Conservation (phyloP, 208 protist species). For the Acanthamoeba healyi region DNA sequence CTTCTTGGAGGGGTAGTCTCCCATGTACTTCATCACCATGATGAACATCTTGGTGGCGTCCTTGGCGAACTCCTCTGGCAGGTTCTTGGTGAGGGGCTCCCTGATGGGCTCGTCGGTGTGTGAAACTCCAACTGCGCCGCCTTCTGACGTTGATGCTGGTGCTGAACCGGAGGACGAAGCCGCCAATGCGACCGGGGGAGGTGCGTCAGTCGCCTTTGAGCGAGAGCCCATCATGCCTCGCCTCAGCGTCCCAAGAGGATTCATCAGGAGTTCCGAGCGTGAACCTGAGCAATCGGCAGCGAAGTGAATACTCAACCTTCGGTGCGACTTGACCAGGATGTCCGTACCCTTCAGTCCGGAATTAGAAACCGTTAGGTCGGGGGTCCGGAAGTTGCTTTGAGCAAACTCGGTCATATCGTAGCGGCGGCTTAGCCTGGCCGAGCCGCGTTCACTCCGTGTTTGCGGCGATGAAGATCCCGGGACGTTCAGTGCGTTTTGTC, state of each 20-base stretch:
- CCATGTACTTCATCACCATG: constrained; percentile 74
- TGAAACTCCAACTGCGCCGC: not conserved
- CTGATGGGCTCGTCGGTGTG: not conserved
- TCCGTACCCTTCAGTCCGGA: too few species aligned
- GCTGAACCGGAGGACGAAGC: not conserved
- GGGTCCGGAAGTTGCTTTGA: not conserved
- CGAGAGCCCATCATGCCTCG: constrained; percentile 11
- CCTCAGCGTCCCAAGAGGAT: not conserved
- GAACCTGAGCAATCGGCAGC: too few species aligned
- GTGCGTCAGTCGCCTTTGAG: not conserved
- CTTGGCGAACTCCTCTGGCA: constrained; percentile 11
- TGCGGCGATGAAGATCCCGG: not conserved
- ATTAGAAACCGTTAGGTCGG: too few species aligned
- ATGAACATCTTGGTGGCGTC: constrained; percentile 22
- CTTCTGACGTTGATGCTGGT: not conserved
- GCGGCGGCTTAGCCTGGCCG: not conserved
- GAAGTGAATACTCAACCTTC: too few species aligned
- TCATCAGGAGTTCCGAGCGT: not conserved
- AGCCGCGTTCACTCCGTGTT: not conserved
- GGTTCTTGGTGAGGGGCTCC: not conserved
- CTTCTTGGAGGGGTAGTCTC: constrained; percentile 60
- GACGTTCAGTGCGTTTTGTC: not conserved
- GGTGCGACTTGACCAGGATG: too few species aligned
- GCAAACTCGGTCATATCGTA: constrained; percentile 27
- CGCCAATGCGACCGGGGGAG: not conserved